Conservation (phyloP, 306 rosid species). For the Trifolium fragiferum region DNA sequence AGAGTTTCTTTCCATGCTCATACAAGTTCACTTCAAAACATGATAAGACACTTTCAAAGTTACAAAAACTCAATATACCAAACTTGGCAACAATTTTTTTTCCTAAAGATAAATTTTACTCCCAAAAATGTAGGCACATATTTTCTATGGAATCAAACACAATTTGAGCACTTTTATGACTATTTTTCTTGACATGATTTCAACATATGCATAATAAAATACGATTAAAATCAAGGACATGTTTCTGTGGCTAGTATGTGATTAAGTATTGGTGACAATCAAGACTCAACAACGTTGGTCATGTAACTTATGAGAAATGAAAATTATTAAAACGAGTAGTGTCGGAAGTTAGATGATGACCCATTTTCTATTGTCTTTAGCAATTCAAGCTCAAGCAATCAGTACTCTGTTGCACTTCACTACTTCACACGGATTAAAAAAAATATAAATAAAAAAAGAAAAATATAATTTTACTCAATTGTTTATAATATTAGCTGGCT, state of each 20-base stretch:
- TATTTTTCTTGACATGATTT: slow-evolving; percentile 15
- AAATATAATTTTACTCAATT: too few species aligned
- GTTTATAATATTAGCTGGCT: too few species aligned
- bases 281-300: slow-evolving; percentile 28
- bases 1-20: slow-evolving; percentile 9
- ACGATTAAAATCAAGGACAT: slow-evolving; percentile 31
- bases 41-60: not conserved
- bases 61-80: slow-evolving; percentile 1
- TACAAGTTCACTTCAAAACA: not conserved
- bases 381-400: too few species aligned
- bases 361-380: too few species aligned
- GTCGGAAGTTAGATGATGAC: too few species aligned
- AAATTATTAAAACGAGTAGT: too few species aligned
- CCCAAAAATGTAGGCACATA: slow-evolving; percentile 6
- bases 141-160: slow-evolving; percentile 44
- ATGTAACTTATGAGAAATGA: slow-evolving; percentile 22
- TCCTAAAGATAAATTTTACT: slow-evolving; percentile 10
- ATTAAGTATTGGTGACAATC: not conserved
- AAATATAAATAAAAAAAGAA: too few species aligned
- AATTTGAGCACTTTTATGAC: slow-evolving; percentile 17
- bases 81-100: slow-evolving; percentile 29
- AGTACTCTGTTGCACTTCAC: too few species aligned
- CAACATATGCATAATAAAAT: slow-evolving; percentile 30
- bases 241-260: slow-evolving; percentile 15
- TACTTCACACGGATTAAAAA: too few species aligned